Percentiles rank a stretch among this genome's conserved stretches.
Evolutionary conservation across 495 filamentous ascomycete species (phyloP).

Genomic region (Penicillium argentinense): DNA sequence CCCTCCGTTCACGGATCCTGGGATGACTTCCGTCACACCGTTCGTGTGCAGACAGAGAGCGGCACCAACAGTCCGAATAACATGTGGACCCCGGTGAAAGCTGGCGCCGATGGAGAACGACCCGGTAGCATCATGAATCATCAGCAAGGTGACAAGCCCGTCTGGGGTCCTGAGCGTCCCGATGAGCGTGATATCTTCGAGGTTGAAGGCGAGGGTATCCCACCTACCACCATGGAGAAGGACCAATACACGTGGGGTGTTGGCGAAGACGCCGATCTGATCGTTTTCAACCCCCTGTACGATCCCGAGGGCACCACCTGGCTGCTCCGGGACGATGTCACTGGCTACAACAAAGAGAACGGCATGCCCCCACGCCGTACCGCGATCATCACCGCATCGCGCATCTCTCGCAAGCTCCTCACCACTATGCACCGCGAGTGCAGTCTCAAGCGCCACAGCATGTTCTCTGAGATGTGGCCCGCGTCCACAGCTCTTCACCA

Average conservation of each 20-base stretch:
- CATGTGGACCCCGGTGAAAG: conserved; percentile 57
- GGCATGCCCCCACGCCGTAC: conserved; percentile 75
- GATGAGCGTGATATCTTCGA: conserved; percentile 65
- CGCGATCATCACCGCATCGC: conserved; percentile 82
- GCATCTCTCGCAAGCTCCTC: conserved; percentile 80
- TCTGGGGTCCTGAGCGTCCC: conserved; percentile 86
- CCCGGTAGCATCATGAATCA: conserved; percentile 34
- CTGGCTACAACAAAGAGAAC: conserved; percentile 75
- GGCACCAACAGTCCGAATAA: conserved; percentile 73
- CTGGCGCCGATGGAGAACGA: conserved; percentile 31
- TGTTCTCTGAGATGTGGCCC: conserved; percentile 97
- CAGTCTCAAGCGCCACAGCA: conserved; percentile 73
- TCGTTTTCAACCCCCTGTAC: conserved; percentile 92
- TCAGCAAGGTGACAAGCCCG: conserved; percentile 62
- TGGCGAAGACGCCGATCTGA: conserved; percentile 88
- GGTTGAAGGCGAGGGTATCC: conserved; percentile 66
- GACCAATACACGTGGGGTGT: conserved; percentile 88
- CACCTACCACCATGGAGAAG: conserved; percentile 68
- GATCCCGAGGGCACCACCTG: conserved; percentile 87
- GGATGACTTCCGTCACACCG: conserved; percentile 91
- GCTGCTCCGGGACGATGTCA: conserved; percentile 83
- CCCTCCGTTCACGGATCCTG: conserved; percentile 84
- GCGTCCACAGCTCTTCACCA: conserved; percentile 85
- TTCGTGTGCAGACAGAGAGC: conserved; percentile 84
- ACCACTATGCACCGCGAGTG: conserved; percentile 89